A percentile compares a stretch with the other conserved stretches of the same genome.
Conservation (phyloP, 768 basidiomycete genomes). For the Suillus brevipes region DNA sequence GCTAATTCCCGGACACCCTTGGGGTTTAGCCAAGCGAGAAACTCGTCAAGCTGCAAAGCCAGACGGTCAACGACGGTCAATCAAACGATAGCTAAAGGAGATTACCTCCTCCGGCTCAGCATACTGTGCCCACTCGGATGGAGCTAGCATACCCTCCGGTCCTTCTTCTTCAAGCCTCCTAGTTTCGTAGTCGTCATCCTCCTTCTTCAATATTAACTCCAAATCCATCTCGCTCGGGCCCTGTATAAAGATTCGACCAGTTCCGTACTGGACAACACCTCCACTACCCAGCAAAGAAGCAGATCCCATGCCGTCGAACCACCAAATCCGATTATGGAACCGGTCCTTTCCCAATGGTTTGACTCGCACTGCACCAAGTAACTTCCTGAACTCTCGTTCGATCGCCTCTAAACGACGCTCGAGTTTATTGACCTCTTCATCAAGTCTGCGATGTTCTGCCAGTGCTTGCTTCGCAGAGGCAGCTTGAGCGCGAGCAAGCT, state of each 20-base stretch:
- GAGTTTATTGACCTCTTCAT: slow-evolving; percentile 85
- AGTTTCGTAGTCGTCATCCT: slow-evolving; percentile 52
- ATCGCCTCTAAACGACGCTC: slow-evolving; percentile 81
- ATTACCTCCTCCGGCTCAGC: slow-evolving; percentile 82
- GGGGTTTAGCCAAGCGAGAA: slow-evolving; percentile 85
- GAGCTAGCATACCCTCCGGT: slow-evolving; percentile 64
- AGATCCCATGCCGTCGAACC: slow-evolving; percentile 96
- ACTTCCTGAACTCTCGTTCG: slow-evolving; percentile 92
- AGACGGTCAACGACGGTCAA: slow-evolving; percentile 13
- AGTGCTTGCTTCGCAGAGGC: slow-evolving; percentile 79
- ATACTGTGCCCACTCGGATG: slow-evolving; percentile 91
- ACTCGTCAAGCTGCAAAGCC: slow-evolving; percentile 67
- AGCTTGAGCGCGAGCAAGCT: slow-evolving; percentile 74
- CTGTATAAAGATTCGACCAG: slow-evolving; percentile 90
- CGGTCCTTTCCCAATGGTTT: slow-evolving; percentile 90
- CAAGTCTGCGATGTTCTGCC: slow-evolving; percentile 79
- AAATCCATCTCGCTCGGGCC: slow-evolving; percentile 84
- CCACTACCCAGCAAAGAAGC: slow-evolving; percentile 77
- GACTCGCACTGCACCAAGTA: slow-evolving; percentile 80
- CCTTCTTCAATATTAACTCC: slow-evolving; percentile 63
- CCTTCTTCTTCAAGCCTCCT: slow-evolving; percentile 81
- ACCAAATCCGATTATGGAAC: slow-evolving; percentile 96
- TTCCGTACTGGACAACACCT: slow-evolving; percentile 79
- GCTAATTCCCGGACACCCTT: slow-evolving; percentile 89
- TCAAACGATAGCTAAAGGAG: not conserved